Evolutionary conservation across 345 rosid genomes (phyloP), one percentile per base, ranked within the genome.

Genomic region (Rhizophora apiculata): DNA sequence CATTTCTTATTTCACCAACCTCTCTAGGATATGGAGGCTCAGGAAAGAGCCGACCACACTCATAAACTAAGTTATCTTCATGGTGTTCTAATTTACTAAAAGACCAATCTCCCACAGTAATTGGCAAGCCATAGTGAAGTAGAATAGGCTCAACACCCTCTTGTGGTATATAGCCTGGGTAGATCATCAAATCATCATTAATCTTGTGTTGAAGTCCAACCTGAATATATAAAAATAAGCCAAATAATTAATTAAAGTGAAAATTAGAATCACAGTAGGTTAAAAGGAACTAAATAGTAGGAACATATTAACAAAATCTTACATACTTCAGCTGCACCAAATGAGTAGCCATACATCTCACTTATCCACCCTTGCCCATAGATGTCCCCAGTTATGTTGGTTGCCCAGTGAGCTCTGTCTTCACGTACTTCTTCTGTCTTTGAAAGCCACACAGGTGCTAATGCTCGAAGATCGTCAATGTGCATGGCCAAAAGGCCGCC

Each of bases 321-420:
- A 67, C 82, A 67, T 71, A 95, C 99, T 72, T 95, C 92, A 30
- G 99, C 98, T 11, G 99, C 99, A 76, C 99, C 99, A 78, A 95
- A 95, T 51, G 99, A 92, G 85, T 95, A 95, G 79, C 99, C 99
- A 81, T 92, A 92, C 98, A 95, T 95, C 87, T 95, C 99, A 76
- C 98, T 95, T 65, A 95, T 95, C 98, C 98, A 95, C 69, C 99
- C 98, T 82, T 80, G 63, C 11, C 89, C 96, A 56, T 95, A 95
- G 76, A 92, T 89, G 74, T 95, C 99, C n/a, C 99, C 99, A 11
- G 99, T 95, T 71, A 95, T 71, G 68, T 95, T 92, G 78, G 99
- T 95, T 32, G 85, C 71, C 98, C 99, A 95, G 75, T 92, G 99
- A 79, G 88, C 88, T 71, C 77, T 88, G 70, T 92, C 99, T 71